Conservation (phyloP, 768 basidiomycete species). For the Termitomyces sp. region DNA sequence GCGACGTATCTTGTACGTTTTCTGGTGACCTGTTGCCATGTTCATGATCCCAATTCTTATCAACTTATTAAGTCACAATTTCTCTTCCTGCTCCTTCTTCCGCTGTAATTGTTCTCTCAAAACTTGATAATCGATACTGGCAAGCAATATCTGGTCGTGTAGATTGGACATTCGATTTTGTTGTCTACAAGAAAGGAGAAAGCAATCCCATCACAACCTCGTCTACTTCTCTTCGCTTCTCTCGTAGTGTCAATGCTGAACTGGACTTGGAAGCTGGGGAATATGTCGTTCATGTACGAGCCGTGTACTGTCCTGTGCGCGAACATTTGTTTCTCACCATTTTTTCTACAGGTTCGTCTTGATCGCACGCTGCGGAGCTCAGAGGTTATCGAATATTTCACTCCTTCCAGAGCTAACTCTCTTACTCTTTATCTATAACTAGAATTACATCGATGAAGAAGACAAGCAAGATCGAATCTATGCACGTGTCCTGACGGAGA, state of each 20-base stretch:
- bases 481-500: constrained; percentile 24
- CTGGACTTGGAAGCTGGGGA: constrained; percentile 21
- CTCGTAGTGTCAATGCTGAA: constrained; percentile 27
- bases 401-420: no score
- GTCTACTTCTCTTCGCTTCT: constrained; percentile 10
- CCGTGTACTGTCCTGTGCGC: not conserved
- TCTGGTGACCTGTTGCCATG: not conserved
- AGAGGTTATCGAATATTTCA: constrained; percentile 40
- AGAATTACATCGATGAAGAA: no score
- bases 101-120: constrained; percentile 36
- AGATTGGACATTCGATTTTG: constrained; percentile 32
- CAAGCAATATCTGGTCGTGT: constrained; percentile 22
- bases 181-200: constrained; percentile 31
- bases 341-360: constrained; percentile 11
- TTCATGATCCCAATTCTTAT: not conserved
- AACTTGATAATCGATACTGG: constrained; percentile 33
- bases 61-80: constrained; percentile 27
- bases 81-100: constrained; percentile 23
- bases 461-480: constrained; percentile 14
- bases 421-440: no score
- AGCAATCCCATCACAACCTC: constrained; percentile 19
- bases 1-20: constrained; percentile 37
- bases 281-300: constrained; percentile 26
- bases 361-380: constrained; percentile 10
- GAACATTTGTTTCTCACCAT: not conserved